These are phyloP conservation scores for Colletotrichum costaricense DNA, from an alignment of 2,329 filamentous ascomycete genomes.

Conservation along the genomic window DNA sequence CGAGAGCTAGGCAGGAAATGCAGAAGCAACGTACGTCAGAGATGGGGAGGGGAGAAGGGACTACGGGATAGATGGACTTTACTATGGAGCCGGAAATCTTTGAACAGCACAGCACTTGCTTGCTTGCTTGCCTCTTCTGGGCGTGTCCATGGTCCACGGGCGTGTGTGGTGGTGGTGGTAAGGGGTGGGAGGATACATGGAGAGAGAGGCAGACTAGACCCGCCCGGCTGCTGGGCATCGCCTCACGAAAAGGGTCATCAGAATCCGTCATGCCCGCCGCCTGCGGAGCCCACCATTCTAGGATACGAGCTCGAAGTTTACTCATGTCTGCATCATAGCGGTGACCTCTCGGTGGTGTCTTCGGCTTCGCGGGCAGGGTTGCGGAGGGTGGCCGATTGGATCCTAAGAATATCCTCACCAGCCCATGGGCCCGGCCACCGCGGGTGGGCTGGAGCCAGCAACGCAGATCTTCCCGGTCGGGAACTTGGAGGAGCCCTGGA, in stretches of 20 bases:
- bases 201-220: constrained; percentile 16
- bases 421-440: constrained; percentile 12
- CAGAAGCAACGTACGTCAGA: constrained; percentile 34
- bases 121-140: neutral
- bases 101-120: constrained; percentile 1
- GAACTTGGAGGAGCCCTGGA: neutral
- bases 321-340: constrained; percentile 33
- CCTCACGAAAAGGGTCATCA: constrained; percentile 30
- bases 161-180: neutral
- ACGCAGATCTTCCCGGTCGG: constrained; percentile 27
- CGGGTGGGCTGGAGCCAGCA: constrained; percentile 24
- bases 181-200: constrained; percentile 27
- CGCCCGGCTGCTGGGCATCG: constrained; percentile 30
- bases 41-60: constrained; percentile 15
- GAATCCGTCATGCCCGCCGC: constrained; percentile 29
- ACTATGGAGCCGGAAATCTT: constrained; percentile 33
- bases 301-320: constrained; percentile 35
- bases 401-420: constrained; percentile 31
- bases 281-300: constrained; percentile 35
- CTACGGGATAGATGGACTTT: constrained; percentile 16
- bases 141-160: neutral
- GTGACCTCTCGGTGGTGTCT: constrained; percentile 23
- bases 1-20: constrained; percentile 27
- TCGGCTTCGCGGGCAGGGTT: constrained; percentile 27
- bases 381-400: constrained; percentile 35